Percentiles rank a stretch among this genome's conserved stretches.
Evolutionary conservation across 2,329 filamentous ascomycete genomes (phyloP).

Genomic region (Stagonosporopsis rhizophila): DNA sequence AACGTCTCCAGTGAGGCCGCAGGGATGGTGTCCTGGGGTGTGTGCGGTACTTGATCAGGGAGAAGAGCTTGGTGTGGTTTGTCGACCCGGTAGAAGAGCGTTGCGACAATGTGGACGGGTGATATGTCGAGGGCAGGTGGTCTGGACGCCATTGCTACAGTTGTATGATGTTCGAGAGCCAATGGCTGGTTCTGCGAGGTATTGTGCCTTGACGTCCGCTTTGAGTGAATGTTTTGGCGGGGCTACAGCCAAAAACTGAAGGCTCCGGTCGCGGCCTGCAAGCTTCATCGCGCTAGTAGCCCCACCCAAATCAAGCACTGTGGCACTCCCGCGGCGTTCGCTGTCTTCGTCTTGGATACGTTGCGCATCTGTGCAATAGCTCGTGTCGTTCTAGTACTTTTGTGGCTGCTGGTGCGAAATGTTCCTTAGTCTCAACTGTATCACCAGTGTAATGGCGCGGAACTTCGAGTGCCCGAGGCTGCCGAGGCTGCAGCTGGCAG

Average conservation of each 20-base stretch:
- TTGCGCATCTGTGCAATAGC: background rate
- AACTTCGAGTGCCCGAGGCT: background rate
- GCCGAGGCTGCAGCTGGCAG: slow-evolving; percentile 6
- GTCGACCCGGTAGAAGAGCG: slow-evolving; percentile 49
- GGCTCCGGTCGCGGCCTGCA: slow-evolving; percentile 10
- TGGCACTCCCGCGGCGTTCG: slow-evolving; percentile 17
- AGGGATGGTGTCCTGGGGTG: slow-evolving; percentile 40
- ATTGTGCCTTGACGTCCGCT: background rate
- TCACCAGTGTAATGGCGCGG: slow-evolving; percentile 3
- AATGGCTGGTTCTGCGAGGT: background rate
- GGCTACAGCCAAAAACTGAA: slow-evolving; percentile 14
- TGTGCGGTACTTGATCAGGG: slow-evolving; percentile 54
- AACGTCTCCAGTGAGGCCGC: slow-evolving; percentile 41
- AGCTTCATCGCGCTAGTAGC: slow-evolving; percentile 12
- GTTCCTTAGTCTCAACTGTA: background rate
- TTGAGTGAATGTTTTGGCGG: slow-evolving; percentile 13
- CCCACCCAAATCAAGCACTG: slow-evolving; percentile 11
- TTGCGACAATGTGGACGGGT: slow-evolving; percentile 42
- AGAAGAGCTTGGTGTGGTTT: slow-evolving; percentile 53
- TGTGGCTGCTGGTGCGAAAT: slow-evolving; percentile 10
- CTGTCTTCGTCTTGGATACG: background rate
- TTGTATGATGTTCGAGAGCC: background rate
- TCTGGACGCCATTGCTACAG: slow-evolving; percentile 24
- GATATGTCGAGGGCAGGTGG: slow-evolving; percentile 30
- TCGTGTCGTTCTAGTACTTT: slow-evolving; percentile 3